Conservation (phyloP, 495 filamentous ascomycete species). For the Daldinia bambusicola region DNA sequence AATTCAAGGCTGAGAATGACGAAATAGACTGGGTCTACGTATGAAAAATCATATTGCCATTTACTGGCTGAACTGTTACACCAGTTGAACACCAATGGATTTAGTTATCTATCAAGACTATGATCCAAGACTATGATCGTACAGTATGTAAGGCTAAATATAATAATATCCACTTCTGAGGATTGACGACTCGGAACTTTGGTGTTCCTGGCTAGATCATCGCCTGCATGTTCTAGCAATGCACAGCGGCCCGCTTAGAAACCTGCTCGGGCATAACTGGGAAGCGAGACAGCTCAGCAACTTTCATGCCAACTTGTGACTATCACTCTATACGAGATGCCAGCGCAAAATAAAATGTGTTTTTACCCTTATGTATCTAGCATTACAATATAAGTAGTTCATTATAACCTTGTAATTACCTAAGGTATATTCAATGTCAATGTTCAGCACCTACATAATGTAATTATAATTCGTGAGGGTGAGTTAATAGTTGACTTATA, state of each 20-base stretch:
- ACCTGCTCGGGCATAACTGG: conserved; percentile 21
- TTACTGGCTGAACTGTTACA: neutral
- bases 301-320: neutral
- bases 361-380: too few species aligned
- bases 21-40: conserved; percentile 13
- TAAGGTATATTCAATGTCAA: too few species aligned
- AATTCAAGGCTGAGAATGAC: conserved; percentile 27
- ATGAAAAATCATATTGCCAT: neutral
- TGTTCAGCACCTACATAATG: too few species aligned
- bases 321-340: conserved; percentile 1
- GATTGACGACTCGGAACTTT: conserved; percentile 12
- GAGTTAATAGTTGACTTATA: neutral
- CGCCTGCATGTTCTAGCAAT: conserved; percentile 23
- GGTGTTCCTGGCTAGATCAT: conserved; percentile 33
- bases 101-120: too few species aligned
- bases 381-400: too few species aligned
- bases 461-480: too few species aligned
- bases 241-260: conserved; percentile 34
- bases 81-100: neutral
- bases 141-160: conserved; percentile 1
- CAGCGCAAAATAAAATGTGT: too few species aligned
- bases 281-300: conserved; percentile 14
- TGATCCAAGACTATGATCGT: too few species aligned
- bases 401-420: too few species aligned
- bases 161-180: conserved; percentile 7